phyloP scores from a whole-genome alignment of 768 basidiomycete species.

The Russula vinacea region DNA sequence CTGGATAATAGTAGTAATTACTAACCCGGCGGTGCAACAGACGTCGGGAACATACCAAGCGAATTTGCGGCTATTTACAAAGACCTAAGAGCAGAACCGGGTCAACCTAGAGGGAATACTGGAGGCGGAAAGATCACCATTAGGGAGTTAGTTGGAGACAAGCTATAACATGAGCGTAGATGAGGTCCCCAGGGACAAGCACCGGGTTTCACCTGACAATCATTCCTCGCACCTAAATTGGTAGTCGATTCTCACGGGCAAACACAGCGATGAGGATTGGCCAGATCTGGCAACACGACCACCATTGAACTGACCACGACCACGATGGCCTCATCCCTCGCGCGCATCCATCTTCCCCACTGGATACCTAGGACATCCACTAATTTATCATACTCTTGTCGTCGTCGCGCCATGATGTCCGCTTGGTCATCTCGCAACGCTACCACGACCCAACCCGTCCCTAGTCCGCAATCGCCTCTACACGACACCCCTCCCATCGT shows the following conservation, averaged over 20 bases:
- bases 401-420: slow-evolving; percentile 65
- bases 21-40: not conserved
- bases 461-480: slow-evolving; percentile 30
- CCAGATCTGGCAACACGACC: not conserved
- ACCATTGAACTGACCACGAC: not conserved
- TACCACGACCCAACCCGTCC: slow-evolving; percentile 31
- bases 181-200: not conserved
- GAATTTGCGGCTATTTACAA: slow-evolving; percentile 30
- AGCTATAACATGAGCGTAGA: slow-evolving; percentile 6
- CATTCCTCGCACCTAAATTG: not conserved
- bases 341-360: slow-evolving; percentile 21
- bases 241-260: not conserved
- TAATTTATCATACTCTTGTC: slow-evolving; percentile 38
- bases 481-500: slow-evolving; percentile 53
- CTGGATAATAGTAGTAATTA: slow-evolving; percentile 1
- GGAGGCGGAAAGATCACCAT: slow-evolving; percentile 13
- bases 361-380: slow-evolving; percentile 7
- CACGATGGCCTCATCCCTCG: slow-evolving; percentile 16
- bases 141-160: not conserved
- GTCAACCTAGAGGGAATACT: not conserved
- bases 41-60: slow-evolving; percentile 23
- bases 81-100: slow-evolving; percentile 15
- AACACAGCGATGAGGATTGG: not conserved
- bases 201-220: no score
- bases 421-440: slow-evolving; percentile 47